Conservation (phyloP, 768 basidiomycete species). For the Psilocybe tampanensis region DNA sequence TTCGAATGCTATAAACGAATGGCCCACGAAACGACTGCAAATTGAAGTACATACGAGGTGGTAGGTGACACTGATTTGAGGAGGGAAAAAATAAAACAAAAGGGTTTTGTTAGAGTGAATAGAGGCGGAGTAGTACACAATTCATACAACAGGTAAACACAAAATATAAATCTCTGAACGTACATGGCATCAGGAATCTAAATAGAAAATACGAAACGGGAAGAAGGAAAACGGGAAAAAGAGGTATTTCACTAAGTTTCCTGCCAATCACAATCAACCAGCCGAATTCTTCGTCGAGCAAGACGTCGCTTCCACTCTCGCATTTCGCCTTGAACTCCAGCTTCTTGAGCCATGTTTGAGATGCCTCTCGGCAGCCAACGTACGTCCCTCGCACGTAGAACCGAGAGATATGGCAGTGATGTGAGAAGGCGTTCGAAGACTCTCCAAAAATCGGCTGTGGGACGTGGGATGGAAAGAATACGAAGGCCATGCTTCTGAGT, state of each 20-base stretch:
- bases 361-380: constrained; percentile 75
- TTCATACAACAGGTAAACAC: no score
- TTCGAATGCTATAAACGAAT: no score
- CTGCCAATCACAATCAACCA: constrained; percentile 78
- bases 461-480: constrained; percentile 78
- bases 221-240: not conserved
- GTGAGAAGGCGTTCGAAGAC: constrained; percentile 58
- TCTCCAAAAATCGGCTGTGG: constrained; percentile 58
- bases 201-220: not conserved
- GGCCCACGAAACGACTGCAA: no score
- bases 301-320: constrained; percentile 70
- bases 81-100: not conserved
- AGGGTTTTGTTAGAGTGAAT: not conserved
- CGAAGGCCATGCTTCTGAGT: constrained; percentile 45
- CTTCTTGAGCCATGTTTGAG: constrained; percentile 61
- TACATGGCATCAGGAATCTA: not conserved
- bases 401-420: constrained; percentile 54
- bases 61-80: no score
- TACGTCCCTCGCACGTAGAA: constrained; percentile 66
- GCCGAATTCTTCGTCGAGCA: constrained; percentile 52
- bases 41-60: no score
- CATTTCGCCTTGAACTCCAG: constrained; percentile 85
- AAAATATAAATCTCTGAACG: not conserved
- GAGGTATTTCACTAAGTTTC: constrained; percentile 32
- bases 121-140: not conserved